A percentile compares a stretch with the other conserved stretches of the same genome.
These are phyloP conservation scores for Bipolaris sorokiniana DNA, from an alignment of 2,329 filamentous ascomycete genomes.

Conservation along the genomic window DNA sequence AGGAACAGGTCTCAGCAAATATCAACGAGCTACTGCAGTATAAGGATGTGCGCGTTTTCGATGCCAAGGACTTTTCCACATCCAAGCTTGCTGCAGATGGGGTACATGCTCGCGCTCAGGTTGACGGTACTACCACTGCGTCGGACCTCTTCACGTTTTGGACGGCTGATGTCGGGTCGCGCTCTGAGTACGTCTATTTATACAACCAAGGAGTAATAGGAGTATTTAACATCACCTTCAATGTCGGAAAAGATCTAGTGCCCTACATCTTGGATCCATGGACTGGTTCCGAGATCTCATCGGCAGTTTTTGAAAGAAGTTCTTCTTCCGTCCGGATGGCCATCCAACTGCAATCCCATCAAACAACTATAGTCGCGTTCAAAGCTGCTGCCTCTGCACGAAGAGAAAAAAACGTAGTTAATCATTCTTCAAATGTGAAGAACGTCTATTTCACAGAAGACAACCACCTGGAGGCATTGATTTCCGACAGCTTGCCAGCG, in stretches of 20 bases:
- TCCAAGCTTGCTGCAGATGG: neutral
- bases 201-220: neutral
- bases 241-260: neutral
- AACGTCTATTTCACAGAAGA: neutral
- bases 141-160: neutral
- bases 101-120: neutral
- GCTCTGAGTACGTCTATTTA: neutral
- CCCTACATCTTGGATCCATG: neutral
- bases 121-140: neutral
- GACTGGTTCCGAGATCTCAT: neutral
- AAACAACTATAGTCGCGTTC: neutral
- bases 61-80: neutral
- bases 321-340: neutral
- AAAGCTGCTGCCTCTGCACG: neutral
- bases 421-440: neutral
- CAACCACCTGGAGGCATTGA: neutral
- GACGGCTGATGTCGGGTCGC: neutral
- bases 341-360: neutral
- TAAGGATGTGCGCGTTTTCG: neutral
- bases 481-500: neutral
- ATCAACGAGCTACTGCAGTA: neutral
- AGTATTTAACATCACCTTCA: neutral
- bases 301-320: neutral
- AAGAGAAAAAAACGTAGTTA: neutral
- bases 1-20: neutral